phyloP scores from a whole-genome alignment of 768 basidiomycete genomes.

The Leucocoprinus sp. region DNA sequence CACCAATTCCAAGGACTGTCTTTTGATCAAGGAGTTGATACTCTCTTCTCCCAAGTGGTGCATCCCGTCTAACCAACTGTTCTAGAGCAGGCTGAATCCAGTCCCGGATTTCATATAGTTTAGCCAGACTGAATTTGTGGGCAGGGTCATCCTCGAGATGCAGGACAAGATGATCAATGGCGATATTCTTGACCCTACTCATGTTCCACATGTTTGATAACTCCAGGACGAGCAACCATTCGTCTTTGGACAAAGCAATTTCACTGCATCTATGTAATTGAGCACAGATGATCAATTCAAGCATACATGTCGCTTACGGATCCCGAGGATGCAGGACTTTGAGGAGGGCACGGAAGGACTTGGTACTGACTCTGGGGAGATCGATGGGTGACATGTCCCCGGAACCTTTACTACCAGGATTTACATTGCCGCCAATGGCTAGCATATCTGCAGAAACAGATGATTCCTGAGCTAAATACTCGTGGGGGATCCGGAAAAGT shows the following conservation, averaged over 20 bases:
- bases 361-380: background rate
- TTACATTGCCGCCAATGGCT: background rate
- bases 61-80: conserved; percentile 1
- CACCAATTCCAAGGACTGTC: background rate
- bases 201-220: conserved; percentile 32
- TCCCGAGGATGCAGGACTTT: conserved; percentile 5
- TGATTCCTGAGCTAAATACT: conserved; percentile 26
- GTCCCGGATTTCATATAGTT: conserved; percentile 21
- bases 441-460: conserved; percentile 28
- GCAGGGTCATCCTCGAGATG: conserved; percentile 13
- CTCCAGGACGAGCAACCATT: conserved; percentile 32
- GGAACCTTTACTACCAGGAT: background rate
- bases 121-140: conserved; percentile 25
- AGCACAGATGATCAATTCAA: background rate
- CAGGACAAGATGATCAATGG: conserved; percentile 20
- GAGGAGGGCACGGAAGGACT: conserved; percentile 11
- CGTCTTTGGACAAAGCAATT: conserved; percentile 12
- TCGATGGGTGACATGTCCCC: background rate
- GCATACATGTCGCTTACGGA: background rate
- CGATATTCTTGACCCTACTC: conserved; percentile 20
- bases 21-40: background rate
- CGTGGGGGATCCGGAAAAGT: conserved; percentile 30
- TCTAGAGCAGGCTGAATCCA: conserved; percentile 19
- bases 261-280: background rate
- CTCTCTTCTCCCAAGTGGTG: background rate